Base-by-base conservation (phyloP, 495 filamentous ascomycete genomes). In the Xylaria palmicola region DNA sequence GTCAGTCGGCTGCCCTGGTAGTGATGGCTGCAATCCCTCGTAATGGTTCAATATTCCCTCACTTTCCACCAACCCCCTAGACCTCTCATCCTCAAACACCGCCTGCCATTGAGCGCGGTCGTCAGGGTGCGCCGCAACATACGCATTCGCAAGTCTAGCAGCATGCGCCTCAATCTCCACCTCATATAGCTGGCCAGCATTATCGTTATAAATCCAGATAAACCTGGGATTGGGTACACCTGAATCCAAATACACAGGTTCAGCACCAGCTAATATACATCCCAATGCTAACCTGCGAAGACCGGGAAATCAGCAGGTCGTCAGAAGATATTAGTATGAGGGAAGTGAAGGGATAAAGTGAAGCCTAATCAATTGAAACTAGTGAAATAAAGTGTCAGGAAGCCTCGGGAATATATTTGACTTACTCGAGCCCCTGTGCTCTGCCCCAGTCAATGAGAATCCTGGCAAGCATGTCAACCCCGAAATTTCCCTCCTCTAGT, bases 161-260 rank as follows among this genome's bases (percentile, higher is more conserved):
- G n/a, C n/a, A n/a, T n/a, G n/a, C n/a, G n/a, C n/a, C n/a, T n/a
- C n/a, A n/a, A n/a, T n/a, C n/a, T n/a, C n/a, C n/a, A n/a, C n/a
- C n/a, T n/a, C n/a, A n/a, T n/a, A n/a, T n/a, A n/a, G n/a, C n/a
- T n/a, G 1, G 26, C 7, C 22, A 6, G 48, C 39, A 43, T 54
- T 39, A 22, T 61, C 29, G 8, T 61, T 61, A 19, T 37, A 39
- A 8, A 61, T 61, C 30, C 50, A 61, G 24, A 61, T 45, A 13
- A 6, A 37, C 3, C 6, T 30, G 5, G 39, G 49, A 24, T 60
- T 54, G 7, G 1, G 20, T 13, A 24, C 19, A 15, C 4, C 19
- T 26, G 17, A 17, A 15, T 7, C 8, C 5, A 15, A 0, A 8
- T n/a, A 10, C 0, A 2, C 6, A 2, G 37, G 27, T 0, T 20